Percentiles rank a stretch among this genome's conserved stretches.
Evolutionary conservation across 140 eudicot species (phyloP).

Genomic region (Cichorium intybus): DNA sequence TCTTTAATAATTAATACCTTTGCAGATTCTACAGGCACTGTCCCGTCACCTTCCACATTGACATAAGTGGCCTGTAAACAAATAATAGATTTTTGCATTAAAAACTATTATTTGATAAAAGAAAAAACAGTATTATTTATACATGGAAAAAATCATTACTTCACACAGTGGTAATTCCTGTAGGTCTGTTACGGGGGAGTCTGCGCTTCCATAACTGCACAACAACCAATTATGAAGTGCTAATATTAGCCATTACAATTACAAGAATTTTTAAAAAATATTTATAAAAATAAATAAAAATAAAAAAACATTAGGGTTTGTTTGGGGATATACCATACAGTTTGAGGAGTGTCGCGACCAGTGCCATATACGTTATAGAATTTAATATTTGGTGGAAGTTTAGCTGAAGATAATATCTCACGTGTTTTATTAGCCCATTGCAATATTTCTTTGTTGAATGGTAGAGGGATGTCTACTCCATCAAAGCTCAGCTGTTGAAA

Average conservation of each 20-base stretch:
- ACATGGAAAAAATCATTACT: slow-evolving; percentile 37
- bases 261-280: too few relatives aligned
- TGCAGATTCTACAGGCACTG: slow-evolving; percentile 94
- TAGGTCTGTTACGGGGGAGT: slow-evolving; percentile 65
- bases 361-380: slow-evolving; percentile 97
- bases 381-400: slow-evolving; percentile 73
- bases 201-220: slow-evolving; percentile 93
- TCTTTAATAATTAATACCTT: slow-evolving; percentile 60
- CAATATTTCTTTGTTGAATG: slow-evolving; percentile 70
- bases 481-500: slow-evolving; percentile 52
- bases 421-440: slow-evolving; percentile 90
- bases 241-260: too few relatives aligned
- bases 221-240: neutral
- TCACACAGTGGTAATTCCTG: slow-evolving; percentile 46
- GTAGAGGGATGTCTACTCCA: slow-evolving; percentile 71
- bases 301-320: too few relatives aligned
- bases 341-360: slow-evolving; percentile 79
- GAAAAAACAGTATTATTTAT: neutral
- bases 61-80: slow-evolving; percentile 71
- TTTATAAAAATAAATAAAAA: too few relatives aligned
- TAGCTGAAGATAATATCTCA: slow-evolving; percentile 61
- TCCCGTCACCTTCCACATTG: slow-evolving; percentile 93
- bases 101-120: neutral
- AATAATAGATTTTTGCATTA: too few relatives aligned
- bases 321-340: slow-evolving; percentile 87